phyloP scores from a whole-genome alignment of 371 early-diverging fungal species.

The Circinella umbellata region DNA sequence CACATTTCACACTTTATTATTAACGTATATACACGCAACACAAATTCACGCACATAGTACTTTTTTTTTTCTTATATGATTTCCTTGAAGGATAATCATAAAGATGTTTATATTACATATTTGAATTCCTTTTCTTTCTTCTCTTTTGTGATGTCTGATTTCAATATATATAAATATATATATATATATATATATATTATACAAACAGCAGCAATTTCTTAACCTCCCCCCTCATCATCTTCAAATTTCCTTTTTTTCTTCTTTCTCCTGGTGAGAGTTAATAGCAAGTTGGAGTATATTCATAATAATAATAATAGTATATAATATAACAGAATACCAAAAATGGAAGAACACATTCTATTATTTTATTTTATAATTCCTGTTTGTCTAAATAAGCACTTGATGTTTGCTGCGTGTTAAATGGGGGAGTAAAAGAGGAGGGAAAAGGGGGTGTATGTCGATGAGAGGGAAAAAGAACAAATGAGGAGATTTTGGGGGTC shows the following conservation, averaged over 20 bases:
- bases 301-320: not conserved
- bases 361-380: not conserved
- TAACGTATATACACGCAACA: not conserved
- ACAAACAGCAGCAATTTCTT: too few relatives aligned
- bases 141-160: not conserved
- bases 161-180: not conserved
- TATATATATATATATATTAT: too few relatives aligned
- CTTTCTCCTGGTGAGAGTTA: conserved; percentile 4
- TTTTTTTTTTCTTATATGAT: not conserved
- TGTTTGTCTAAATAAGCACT: not conserved
- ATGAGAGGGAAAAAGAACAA: not conserved
- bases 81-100: conserved; percentile 1
- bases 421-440: not conserved
- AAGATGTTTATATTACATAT: not conserved
- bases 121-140: not conserved
- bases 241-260: not conserved
- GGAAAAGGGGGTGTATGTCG: not conserved
- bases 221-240: not conserved
- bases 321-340: not conserved
- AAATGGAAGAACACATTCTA: not conserved
- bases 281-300: not conserved
- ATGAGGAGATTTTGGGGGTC: not conserved
- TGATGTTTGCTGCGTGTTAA: conserved; percentile 1
- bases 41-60: not conserved
- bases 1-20: not conserved